Percentiles rank a stretch among this genome's conserved stretches.
Conservation (phyloP, 257 asterid genomes). For the Solanum microdontum region DNA sequence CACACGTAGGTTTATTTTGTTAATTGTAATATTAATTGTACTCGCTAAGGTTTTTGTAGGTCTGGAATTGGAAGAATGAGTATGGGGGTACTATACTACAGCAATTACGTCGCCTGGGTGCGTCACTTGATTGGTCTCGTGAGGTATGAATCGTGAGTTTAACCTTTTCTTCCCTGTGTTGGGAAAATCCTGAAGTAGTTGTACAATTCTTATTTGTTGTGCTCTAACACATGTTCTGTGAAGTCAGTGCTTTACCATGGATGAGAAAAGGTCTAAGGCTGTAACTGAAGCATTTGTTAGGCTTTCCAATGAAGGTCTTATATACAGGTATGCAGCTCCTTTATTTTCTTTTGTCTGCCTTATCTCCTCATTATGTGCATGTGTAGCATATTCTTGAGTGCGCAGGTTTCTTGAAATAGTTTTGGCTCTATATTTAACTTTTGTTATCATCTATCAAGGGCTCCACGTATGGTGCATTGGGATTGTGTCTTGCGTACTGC, state of each 20-base stretch:
- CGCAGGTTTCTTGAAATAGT: neutral
- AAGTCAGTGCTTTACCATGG: conserved; percentile 85
- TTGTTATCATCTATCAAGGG: conserved; percentile 34
- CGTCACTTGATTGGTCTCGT: conserved; percentile 92
- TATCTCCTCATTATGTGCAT: neutral
- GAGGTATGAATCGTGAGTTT: conserved; percentile 38
- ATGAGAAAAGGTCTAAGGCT: conserved; percentile 75
- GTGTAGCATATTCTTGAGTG: neutral
- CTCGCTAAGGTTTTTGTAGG: conserved; percentile 26
- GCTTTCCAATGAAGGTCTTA: conserved; percentile 67
- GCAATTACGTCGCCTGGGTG: conserved; percentile 87
- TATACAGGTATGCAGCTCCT: conserved; percentile 52
- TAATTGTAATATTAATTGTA: neutral
- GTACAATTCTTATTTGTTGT: neutral
- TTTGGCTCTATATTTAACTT: neutral
- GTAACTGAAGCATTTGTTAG: conserved; percentile 96
- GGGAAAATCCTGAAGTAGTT: neutral
- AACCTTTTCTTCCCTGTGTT: neutral
- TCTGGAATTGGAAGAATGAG: conserved; percentile 89
- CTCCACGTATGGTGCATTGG: conserved; percentile 90
- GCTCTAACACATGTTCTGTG: neutral
- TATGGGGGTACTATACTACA: conserved; percentile 79
- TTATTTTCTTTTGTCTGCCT: neutral
- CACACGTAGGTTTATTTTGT: neutral
- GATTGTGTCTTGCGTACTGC: conserved; percentile 87